phyloP scores from a whole-genome alignment of 177 flowering plant species.

The Tripterygium wilfordii region DNA sequence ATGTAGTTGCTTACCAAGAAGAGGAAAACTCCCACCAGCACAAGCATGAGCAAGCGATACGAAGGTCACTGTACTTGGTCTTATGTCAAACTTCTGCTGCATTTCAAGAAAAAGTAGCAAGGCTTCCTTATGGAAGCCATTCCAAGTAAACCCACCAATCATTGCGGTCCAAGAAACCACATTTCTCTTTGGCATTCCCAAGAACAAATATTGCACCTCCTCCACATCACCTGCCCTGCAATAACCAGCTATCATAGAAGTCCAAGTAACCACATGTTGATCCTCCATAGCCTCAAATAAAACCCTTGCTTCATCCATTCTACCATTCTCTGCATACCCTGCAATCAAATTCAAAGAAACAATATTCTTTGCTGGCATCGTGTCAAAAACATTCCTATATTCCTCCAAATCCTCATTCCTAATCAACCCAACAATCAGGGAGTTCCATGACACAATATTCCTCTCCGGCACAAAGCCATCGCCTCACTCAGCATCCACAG shows the following conservation, averaged over 20 bases:
- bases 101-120: conserved; percentile 37
- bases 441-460: conserved; percentile 51
- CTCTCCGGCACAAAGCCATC: conserved; percentile 36
- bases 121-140: conserved; percentile 39
- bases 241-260: conserved; percentile 47
- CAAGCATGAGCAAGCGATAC: conserved; percentile 52
- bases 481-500: conserved; percentile 40
- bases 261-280: conserved; percentile 48
- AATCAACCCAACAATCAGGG: conserved; percentile 40
- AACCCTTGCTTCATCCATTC: conserved; percentile 42
- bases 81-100: conserved; percentile 10
- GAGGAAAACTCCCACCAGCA: conserved; percentile 31
- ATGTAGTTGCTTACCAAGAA: conserved; percentile 48
- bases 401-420: conserved; percentile 46
- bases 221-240: conserved; percentile 41
- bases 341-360: conserved; percentile 50
- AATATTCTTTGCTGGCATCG: conserved; percentile 28
- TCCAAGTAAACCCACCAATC: conserved; percentile 53
- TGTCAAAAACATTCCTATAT: conserved; percentile 34
- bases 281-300: conserved; percentile 40
- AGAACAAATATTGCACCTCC: conserved; percentile 42
- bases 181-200: conserved; percentile 39
- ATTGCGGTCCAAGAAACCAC: conserved; percentile 63
- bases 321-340: conserved; percentile 34
- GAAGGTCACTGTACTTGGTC: conserved; percentile 45